Base-by-base conservation (phyloP, 2,329 filamentous ascomycete genomes). In the Stachybotrys echinatus region DNA sequence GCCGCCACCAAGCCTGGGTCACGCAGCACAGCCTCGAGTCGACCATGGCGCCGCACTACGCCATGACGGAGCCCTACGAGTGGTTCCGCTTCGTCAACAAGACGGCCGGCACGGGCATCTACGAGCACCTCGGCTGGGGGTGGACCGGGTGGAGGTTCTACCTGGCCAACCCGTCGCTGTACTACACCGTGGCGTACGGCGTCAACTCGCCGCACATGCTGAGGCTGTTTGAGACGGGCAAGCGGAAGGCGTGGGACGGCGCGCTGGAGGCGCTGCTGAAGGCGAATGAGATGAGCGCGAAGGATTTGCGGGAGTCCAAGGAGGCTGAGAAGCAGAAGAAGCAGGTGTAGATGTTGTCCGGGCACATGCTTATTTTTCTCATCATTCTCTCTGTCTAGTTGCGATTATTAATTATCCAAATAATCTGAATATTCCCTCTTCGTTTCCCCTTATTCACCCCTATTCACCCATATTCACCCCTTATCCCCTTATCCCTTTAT, bases 51-150 rank as follows among this genome's bases (percentile, higher is more conserved):
- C 48, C 54, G 43, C 50, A 54, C 37, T 48, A 53, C 4, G 55
- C 62, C 39, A 50, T 58, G 38, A 55, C 63, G 1, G 55, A 55
- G 39, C 49, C 60, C 42, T 57, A 61, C 47, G 58, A 61, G n/a
- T 73, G 67, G 61, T 58, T 69, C 34, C 52, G 47, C 8, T 73
- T 66, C 50, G 58, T 73, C 45, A 62, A 74, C 54, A 54, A 65
- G 12, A 61, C 65, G 37, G 72, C 71, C 1, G 71, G 72, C 4
- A 73, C 69, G 2, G 67, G 70, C 2, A 59, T 71, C 45, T 54
- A 61, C 18, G 66, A 72, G 51, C 58, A 68, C n/a, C 57, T 75
- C 12, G 64, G 67, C 8, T 73, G 66, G 62, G 67, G 65, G 5
- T 62, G 58, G 58, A 55, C 61, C 21, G 68, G 65, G 0, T 67